Evolutionary conservation across 2,329 filamentous ascomycete genomes (phyloP).

Genomic region (Aspergillus glaucus): DNA sequence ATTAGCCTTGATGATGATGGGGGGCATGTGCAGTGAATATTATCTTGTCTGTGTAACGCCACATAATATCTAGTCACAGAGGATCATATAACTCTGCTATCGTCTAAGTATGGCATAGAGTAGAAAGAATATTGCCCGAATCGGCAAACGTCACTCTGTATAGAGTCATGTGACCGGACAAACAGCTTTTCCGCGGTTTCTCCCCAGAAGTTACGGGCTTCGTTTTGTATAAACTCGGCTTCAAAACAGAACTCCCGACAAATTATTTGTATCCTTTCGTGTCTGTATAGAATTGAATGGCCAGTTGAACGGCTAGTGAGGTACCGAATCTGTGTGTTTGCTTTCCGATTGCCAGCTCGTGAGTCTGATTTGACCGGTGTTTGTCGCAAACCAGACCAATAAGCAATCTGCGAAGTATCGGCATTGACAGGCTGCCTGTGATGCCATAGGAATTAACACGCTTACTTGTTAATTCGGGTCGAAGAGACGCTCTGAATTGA

Average conservation of each 20-base stretch:
- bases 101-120: too few relatives aligned
- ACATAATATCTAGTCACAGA: not conserved
- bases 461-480: not conserved
- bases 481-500: not conserved
- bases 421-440: not conserved
- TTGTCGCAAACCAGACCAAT: not conserved
- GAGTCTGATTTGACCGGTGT: not conserved
- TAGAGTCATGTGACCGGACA: not conserved
- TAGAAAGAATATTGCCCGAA: not conserved
- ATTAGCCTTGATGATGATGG: not conserved
- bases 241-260: not conserved
- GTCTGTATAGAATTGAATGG: not conserved
- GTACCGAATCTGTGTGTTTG: not conserved
- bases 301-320: not conserved
- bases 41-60: not conserved
- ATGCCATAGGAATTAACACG: not conserved
- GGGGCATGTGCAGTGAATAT: not conserved
- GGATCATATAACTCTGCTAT: not conserved
- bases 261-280: not conserved
- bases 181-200: not conserved
- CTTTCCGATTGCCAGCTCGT: not conserved
- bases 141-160: not conserved
- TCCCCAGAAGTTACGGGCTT: constrained; percentile 1
- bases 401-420: too few relatives aligned
- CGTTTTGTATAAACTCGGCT: constrained; percentile 2